Evolutionary conservation across 2,329 filamentous ascomycete genomes (phyloP), one percentile per base, ranked within the genome.

Genomic region (Diaporthe batatas): DNA sequence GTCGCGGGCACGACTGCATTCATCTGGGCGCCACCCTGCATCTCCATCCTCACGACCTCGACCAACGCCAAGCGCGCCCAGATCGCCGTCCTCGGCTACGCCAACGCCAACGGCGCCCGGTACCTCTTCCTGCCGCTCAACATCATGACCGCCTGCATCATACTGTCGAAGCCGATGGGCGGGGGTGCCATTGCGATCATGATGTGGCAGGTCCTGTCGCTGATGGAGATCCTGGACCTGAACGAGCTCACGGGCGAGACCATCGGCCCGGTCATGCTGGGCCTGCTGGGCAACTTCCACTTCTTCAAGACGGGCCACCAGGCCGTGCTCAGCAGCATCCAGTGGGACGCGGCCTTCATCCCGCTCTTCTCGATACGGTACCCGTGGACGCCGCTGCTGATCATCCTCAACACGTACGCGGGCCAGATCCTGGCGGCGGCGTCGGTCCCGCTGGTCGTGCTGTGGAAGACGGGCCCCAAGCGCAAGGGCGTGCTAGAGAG

Each of bases 221-320:
- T 93, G n/a, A 80, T 88, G 74, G 90, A 93, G 80, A 85, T 92
- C 75, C 80, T 92, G 59, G 89, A 93, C 79, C 84, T 90, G 76
- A 88, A 90, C 79, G 81, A 83, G 74, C 81, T 92, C 51, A 90
- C 91, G 21, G 86, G 89, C 64, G 91, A 91, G 57, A 87, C 94
- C 8, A 93, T 98, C 77, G 96, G 95, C 0, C 95, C 96, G 25
- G 86, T 96, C 51, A 88, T 97, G 75, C 89, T 98, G 34, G 96
- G 91, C 14, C 84, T 98, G n/a, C 90, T 99, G 0, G 96, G 95
- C 73, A 94, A 93, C 78, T 97, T 96, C 83, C 92, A 98, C 85
- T 99, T 92, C 86, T 99, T 99, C 90, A 98, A 97, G 80, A 99
- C 96, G 0, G 96, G 96, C 74, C 96, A 99, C 82, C 96, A 98